A percentile compares a stretch with the other conserved stretches of the same genome.
These are phyloP conservation scores for Spergularia marina DNA, from an alignment of 148 eudicot genomes.

Conservation along the genomic window DNA sequence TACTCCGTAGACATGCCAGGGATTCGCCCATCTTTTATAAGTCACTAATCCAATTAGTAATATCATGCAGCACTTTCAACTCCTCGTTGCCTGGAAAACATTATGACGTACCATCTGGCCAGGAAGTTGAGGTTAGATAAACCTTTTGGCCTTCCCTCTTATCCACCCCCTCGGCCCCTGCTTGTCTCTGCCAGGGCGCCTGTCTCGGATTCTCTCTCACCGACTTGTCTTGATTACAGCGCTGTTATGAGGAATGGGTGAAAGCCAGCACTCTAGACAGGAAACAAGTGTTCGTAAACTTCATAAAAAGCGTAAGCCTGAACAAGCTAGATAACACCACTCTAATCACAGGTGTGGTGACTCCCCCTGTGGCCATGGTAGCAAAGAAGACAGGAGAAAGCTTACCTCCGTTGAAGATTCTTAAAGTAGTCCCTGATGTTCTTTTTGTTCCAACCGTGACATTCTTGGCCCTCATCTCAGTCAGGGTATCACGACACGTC, in stretches of 20 bases:
- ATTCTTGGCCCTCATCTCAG: conserved; percentile 66
- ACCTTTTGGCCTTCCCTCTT: not conserved
- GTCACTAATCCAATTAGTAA: not conserved
- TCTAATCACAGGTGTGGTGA: conserved; percentile 68
- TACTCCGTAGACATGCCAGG: too few species aligned
- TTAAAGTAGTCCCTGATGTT: conserved; percentile 78
- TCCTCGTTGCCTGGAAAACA: conserved; percentile 89
- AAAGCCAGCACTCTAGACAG: conserved; percentile 28
- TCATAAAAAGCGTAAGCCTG: conserved; percentile 49
- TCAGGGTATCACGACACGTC: conserved; percentile 60
- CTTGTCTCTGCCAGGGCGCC: too few species aligned
- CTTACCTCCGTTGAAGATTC: conserved; percentile 62
- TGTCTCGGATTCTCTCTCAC: not conserved
- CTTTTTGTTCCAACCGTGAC: conserved; percentile 83
- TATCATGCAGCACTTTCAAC: conserved; percentile 63
- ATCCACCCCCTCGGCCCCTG: too few species aligned
- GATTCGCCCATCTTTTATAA: not conserved
- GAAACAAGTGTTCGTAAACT: conserved; percentile 48
- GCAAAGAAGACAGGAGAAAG: conserved; percentile 84
- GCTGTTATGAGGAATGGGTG: conserved; percentile 43
- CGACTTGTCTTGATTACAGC: conserved; percentile 28
- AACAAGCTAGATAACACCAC: conserved; percentile 58
- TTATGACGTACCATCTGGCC: conserved; percentile 57
- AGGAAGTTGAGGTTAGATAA: conserved; percentile 51
- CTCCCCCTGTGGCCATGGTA: conserved; percentile 94